Evolutionary conservation across 352 stramenopile genomes (phyloP).

Genomic region (Aphanomyces stellatus): DNA sequence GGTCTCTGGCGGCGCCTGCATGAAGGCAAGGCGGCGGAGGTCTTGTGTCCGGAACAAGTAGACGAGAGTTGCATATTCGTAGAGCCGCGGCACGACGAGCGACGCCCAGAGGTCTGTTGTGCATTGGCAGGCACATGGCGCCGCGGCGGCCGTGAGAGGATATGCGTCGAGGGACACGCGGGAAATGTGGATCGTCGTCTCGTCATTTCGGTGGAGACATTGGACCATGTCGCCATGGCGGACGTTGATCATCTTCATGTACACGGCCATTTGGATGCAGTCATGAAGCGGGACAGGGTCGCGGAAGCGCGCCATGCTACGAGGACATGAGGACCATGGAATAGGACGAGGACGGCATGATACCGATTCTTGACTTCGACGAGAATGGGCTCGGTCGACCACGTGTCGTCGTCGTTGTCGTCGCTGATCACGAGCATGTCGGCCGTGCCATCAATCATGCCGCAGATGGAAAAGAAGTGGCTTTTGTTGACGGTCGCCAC

Average conservation of each 20-base stretch:
- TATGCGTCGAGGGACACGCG: conserved; percentile 36
- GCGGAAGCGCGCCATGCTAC: conserved; percentile 38
- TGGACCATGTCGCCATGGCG: conserved; percentile 57
- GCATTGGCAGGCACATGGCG: neutral
- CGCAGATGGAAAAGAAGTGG: conserved; percentile 59
- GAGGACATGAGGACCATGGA: neutral
- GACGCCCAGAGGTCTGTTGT: conserved; percentile 40
- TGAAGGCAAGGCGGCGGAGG: conserved; percentile 42
- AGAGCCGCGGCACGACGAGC: conserved; percentile 57
- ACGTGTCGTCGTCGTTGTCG: conserved; percentile 35
- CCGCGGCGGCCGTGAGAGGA: conserved; percentile 19
- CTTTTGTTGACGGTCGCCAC: neutral
- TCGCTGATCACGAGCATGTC: conserved; percentile 42
- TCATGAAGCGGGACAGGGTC: conserved; percentile 56
- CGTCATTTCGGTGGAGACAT: conserved; percentile 43
- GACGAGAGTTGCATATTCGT: conserved; percentile 37
- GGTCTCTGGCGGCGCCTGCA: conserved; percentile 43
- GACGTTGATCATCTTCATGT: conserved; percentile 72
- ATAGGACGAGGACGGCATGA: neutral
- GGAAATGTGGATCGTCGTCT: conserved; percentile 43
- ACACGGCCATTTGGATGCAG: conserved; percentile 68
- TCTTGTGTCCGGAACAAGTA: conserved; percentile 43
- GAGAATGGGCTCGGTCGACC: conserved; percentile 47
- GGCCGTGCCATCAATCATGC: conserved; percentile 69
- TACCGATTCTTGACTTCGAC: conserved; percentile 71